A percentile compares a stretch with the other conserved stretches of the same genome.
Evolutionary conservation across 2,329 filamentous ascomycete genomes (phyloP).

Genomic region (Colletotrichum acutatum): DNA sequence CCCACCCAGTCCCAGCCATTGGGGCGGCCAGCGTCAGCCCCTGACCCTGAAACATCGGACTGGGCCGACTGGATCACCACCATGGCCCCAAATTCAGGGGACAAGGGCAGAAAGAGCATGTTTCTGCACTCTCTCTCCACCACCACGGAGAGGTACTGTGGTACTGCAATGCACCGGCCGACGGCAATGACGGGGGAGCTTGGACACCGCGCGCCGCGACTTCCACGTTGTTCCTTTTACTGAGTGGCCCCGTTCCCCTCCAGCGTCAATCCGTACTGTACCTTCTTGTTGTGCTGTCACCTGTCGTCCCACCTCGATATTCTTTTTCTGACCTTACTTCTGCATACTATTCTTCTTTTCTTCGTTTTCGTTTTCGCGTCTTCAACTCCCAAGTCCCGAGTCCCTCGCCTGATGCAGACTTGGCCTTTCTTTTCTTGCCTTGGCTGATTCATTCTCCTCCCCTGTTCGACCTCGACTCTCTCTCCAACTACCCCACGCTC

Average conservation of each 20-base stretch:
- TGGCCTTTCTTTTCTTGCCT: conserved; percentile 3
- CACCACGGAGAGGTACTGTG: too few relatives aligned
- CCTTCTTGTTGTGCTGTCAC: neutral
- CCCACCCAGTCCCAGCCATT: neutral
- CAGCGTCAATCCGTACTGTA: neutral
- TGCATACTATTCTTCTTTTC: neutral
- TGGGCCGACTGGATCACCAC: conserved; percentile 20
- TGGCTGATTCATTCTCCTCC: neutral
- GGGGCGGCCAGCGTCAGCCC: conserved; percentile 5
- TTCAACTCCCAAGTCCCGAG: neutral
- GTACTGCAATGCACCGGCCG: neutral
- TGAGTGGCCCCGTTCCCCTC: conserved; percentile 4
- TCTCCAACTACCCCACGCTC: neutral
- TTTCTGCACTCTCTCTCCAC: conserved; percentile 14
- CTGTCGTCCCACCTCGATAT: conserved; percentile 3
- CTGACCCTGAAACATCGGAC: conserved; percentile 36
- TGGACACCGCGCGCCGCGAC: conserved; percentile 9
- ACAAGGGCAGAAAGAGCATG: conserved; percentile 22
- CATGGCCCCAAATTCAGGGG: conserved; percentile 4
- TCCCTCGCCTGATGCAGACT: neutral
- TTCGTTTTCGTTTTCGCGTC: neutral
- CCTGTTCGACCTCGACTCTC: neutral
- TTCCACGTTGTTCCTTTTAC: conserved; percentile 14
- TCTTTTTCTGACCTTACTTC: conserved; percentile 4
- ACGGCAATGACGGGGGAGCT: conserved; percentile 22